phyloP scores from a whole-genome alignment of 768 basidiomycete genomes.

The Exsudoporus frostii region DNA sequence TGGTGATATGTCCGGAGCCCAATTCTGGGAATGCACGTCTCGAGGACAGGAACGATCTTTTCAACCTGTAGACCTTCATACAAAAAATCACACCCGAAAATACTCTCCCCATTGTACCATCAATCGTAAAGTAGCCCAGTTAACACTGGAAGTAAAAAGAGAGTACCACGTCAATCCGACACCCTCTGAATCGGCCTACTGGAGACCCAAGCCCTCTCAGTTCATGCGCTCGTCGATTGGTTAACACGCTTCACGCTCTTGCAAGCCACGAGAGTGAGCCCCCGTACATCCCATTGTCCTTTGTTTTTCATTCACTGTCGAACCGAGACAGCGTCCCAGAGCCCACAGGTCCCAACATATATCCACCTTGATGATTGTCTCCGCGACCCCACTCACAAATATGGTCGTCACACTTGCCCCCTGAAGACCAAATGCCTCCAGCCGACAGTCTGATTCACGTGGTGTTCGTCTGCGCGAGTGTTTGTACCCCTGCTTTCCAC shows the following conservation, averaged over 20 bases:
- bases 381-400: slow-evolving; percentile 17
- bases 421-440: slow-evolving; percentile 31
- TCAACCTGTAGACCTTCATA: neutral
- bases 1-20: neutral
- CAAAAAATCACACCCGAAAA: neutral
- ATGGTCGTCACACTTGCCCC: neutral
- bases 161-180: neutral
- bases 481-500: slow-evolving; percentile 42
- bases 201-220: neutral
- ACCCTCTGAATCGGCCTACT: neutral
- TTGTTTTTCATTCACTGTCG: too few relatives aligned
- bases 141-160: neutral
- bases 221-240: neutral
- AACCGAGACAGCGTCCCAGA: too few relatives aligned
- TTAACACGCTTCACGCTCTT: too few relatives aligned
- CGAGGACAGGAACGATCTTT: neutral
- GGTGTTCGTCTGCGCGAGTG: slow-evolving; percentile 51
- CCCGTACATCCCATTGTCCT: too few relatives aligned
- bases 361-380: too few relatives aligned
- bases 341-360: too few relatives aligned
- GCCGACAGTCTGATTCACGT: slow-evolving; percentile 33
- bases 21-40: neutral
- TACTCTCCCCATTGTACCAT: too few relatives aligned
- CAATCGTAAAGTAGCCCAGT: neutral
- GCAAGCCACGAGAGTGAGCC: too few relatives aligned